phyloP scores from a whole-genome alignment of 371 early-diverging fungal genomes.

The Smittium mucronatum region DNA sequence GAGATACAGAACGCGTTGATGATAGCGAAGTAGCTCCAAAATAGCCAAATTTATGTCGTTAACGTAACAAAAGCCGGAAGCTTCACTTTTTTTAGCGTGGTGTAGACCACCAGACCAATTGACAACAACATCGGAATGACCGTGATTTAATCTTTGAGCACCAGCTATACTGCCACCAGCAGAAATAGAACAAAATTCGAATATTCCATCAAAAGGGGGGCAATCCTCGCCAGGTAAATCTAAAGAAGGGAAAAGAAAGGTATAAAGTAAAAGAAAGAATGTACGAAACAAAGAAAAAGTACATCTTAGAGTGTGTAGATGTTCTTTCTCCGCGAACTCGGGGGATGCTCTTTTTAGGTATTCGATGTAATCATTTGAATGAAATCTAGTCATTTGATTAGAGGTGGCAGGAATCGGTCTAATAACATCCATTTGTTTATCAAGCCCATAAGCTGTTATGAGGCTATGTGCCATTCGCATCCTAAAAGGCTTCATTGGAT shows the following conservation, averaged over 20 bases:
- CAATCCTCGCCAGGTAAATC: conserved; percentile 76
- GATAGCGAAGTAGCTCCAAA: conserved; percentile 81
- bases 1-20: conserved; percentile 94
- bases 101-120: conserved; percentile 99
- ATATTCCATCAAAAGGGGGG: conserved; percentile 93
- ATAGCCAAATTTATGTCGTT: conserved; percentile 98
- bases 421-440: conserved; percentile 85
- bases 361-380: conserved; percentile 98
- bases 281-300: conserved; percentile 9
- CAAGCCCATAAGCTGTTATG: conserved; percentile 88
- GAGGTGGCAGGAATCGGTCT: conserved; percentile 60
- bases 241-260: conserved; percentile 1
- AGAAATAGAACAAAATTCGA: conserved; percentile 87
- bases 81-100: conserved; percentile 94
- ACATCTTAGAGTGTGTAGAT: conserved; percentile 30
- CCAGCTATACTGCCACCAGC: conserved; percentile 93
- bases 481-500: conserved; percentile 98
- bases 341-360: conserved; percentile 91
- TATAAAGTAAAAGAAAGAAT: not conserved
- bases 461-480: conserved; percentile 97
- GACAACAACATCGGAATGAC: conserved; percentile 87
- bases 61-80: conserved; percentile 99
- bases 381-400: conserved; percentile 95
- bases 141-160: conserved; percentile 79
- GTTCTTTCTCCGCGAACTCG: conserved; percentile 38